These are phyloP conservation scores for Yamadazyma kanchanaburiensis DNA, from an alignment of 1,139 yeast species.

Conservation along the genomic window DNA sequence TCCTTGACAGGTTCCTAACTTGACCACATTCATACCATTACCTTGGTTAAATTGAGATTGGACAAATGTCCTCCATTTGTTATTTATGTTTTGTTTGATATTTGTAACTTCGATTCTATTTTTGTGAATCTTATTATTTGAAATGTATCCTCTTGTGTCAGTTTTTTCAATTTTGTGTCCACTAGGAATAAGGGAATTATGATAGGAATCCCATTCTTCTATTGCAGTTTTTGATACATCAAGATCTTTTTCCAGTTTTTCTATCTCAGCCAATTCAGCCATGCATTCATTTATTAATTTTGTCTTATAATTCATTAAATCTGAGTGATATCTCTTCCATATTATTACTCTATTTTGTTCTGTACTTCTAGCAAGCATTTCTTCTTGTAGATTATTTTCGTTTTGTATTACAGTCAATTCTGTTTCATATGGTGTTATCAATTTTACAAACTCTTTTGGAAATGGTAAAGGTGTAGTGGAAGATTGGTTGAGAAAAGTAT, in stretches of 20 bases:
- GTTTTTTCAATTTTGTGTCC: constrained; percentile 3
- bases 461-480: constrained; percentile 2
- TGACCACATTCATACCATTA: too few species aligned
- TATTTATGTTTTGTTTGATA: constrained; percentile 14
- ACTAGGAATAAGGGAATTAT: constrained; percentile 25
- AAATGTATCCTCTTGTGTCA: constrained; percentile 8
- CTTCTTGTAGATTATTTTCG: constrained; percentile 30
- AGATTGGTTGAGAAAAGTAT: constrained; percentile 17
- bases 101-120: constrained; percentile 35
- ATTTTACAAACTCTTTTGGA: constrained; percentile 3
- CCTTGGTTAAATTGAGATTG: too few species aligned
- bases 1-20: too few species aligned
- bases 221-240: constrained; percentile 15
- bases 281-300: constrained; percentile 21
- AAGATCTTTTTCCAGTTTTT: constrained; percentile 27
- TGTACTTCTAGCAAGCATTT: constrained; percentile 19
- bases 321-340: constrained; percentile 31
- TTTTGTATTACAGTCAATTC: constrained; percentile 23
- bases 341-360: constrained; percentile 26
- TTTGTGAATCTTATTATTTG: constrained; percentile 14
- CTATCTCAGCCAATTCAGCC: constrained; percentile 21
- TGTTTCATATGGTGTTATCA: constrained; percentile 9
- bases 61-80: not conserved
- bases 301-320: constrained; percentile 21
- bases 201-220: constrained; percentile 24